Evolutionary conservation across 2,329 filamentous ascomycete species (phyloP).

Genomic region (Microsporum audouinii): DNA sequence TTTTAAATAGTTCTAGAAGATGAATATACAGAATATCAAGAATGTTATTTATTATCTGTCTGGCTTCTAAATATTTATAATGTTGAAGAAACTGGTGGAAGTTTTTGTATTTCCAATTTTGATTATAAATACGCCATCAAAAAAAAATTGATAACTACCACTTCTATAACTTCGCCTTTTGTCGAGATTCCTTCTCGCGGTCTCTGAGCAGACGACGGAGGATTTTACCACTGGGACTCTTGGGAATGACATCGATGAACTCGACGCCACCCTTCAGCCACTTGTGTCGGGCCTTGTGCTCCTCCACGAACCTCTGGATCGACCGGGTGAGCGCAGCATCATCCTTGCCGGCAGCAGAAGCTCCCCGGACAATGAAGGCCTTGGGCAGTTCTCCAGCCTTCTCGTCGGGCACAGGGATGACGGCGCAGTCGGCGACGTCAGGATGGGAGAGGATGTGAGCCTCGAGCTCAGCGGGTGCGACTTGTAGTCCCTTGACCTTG

Average conservation of each 20-base stretch:
- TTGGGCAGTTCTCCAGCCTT: conserved; percentile 52
- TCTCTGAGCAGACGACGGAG: conserved; percentile 56
- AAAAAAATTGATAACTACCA: neutral
- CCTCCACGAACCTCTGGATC: conserved; percentile 48
- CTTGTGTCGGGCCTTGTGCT: conserved; percentile 52
- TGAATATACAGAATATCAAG: neutral
- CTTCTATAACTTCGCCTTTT: conserved; percentile 40
- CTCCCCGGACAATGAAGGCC: conserved; percentile 51
- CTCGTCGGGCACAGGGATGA: conserved; percentile 61
- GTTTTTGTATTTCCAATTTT: neutral
- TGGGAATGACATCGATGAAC: conserved; percentile 47
- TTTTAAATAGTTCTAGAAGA: neutral
- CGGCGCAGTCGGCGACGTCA: conserved; percentile 63
- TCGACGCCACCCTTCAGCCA: conserved; percentile 51
- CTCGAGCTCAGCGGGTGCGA: conserved; percentile 73
- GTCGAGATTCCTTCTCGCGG: conserved; percentile 57
- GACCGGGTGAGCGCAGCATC: conserved; percentile 40
- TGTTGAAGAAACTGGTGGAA: neutral
- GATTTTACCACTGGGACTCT: conserved; percentile 54
- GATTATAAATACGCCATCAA: conserved; percentile 1
- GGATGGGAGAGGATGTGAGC: conserved; percentile 65
- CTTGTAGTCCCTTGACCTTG: conserved; percentile 72
- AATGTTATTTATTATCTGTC: neutral
- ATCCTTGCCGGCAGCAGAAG: conserved; percentile 39
- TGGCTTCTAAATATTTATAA: neutral